Evolutionary conservation across 2,329 filamentous ascomycete species (phyloP), one percentile per base, ranked within the genome.

Genomic region (Aureobasidium sp.): DNA sequence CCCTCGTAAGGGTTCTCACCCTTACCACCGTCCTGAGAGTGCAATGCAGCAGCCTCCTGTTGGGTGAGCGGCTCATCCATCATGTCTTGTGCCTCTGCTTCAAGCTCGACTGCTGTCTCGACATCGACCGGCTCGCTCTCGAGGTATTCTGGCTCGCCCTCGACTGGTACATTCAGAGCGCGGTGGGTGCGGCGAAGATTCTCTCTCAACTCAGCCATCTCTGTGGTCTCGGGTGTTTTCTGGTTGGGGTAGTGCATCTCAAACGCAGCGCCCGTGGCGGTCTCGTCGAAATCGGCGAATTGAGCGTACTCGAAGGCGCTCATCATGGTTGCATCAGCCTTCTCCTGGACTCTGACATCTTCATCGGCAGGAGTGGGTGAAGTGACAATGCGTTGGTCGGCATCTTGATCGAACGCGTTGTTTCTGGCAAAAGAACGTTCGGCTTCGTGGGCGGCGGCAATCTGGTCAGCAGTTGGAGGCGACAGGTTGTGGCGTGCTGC

Each of bases 401-500:
- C 46, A 17, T 58, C 57, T 48, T 65, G 44, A 6, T 37, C 27
- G 42, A 27, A 46, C 8, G 6, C 34, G 8, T 27, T 41, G 23
- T 48, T 48, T 26, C 23, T 23, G 42, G 23, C 23, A 17, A 62
- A 56, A 1, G 48, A 39, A 10, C 36, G 47, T 26, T 63, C 61
- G 36, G 55, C 50, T 39, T 55, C 51, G 53, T 42, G 51, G 36
- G 55, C 62, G 17, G 41, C 53, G 23, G 46, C 48, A 27, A 62
- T 51, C 27, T 52, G 44, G 17, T 63, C 62, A 32, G 53, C 39
- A 13, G 64, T 62, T 5, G 70, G 70, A 32, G 66, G 62, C 20
- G 63, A 41, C n/a, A 75, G 62, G 10, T 68, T 67, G 64, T 74
- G 71, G 34, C 72, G 68, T n/a, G 74, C 71, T 5, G 64, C 64